phyloP scores from a whole-genome alignment of 805 yeast genomes.

The Candida xyloterini region DNA sequence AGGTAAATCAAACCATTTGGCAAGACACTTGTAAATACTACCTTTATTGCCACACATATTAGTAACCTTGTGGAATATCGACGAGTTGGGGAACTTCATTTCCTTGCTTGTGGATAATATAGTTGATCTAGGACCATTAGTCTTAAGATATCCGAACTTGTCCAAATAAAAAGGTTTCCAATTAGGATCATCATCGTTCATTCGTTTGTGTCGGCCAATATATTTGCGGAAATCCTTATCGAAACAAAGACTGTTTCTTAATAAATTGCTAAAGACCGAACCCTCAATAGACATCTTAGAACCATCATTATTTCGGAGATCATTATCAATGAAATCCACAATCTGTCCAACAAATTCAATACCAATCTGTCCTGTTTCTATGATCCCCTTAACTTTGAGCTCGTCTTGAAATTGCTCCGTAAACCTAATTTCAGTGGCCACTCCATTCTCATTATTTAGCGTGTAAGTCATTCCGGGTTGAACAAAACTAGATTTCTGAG shows the following conservation, averaged over 20 bases:
- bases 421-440: conserved; percentile 19
- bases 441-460: conserved; percentile 12
- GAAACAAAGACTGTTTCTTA: conserved; percentile 29
- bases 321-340: conserved; percentile 30
- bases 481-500: conserved; percentile 22
- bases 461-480: conserved; percentile 26
- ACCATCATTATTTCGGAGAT: conserved; percentile 26
- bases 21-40: conserved; percentile 26
- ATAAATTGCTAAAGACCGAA: conserved; percentile 29
- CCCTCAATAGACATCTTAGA: conserved; percentile 28
- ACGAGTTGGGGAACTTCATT: conserved; percentile 31
- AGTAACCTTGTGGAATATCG: conserved; percentile 28
- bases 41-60: conserved; percentile 27
- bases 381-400: conserved; percentile 18
- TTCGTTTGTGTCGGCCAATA: conserved; percentile 25
- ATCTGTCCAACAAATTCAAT: conserved; percentile 29
- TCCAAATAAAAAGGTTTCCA: conserved; percentile 32
- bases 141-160: conserved; percentile 27
- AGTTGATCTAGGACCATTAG: conserved; percentile 8
- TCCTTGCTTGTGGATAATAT: conserved; percentile 12
- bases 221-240: conserved; percentile 23
- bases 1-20: conserved; percentile 37
- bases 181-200: conserved; percentile 9
- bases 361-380: conserved; percentile 20
- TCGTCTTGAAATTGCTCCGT: conserved; percentile 18